Conservation (phyloP, 2,329 filamentous ascomycete genomes). For the Neofusicoccum sp. region DNA sequence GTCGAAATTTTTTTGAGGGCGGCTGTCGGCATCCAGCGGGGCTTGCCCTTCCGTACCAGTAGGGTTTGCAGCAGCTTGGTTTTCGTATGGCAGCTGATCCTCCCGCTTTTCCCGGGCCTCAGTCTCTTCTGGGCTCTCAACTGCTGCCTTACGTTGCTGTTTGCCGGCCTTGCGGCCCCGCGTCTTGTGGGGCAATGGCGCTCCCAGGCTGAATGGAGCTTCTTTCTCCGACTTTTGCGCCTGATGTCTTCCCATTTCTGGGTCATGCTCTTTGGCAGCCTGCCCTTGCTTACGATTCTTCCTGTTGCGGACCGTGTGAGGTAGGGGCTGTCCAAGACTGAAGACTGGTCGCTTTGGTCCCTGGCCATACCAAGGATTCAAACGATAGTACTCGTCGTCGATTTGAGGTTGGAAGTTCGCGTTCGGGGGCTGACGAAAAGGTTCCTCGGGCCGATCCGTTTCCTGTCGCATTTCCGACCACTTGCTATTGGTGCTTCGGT, state of each 20-base stretch:
- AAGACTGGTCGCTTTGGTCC: slow-evolving; percentile 1
- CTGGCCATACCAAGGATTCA: slow-evolving; percentile 13
- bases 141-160: neutral
- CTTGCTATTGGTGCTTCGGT: neutral
- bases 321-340: slow-evolving; percentile 7
- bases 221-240: neutral
- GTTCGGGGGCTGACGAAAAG: neutral
- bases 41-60: neutral
- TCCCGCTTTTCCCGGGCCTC: neutral
- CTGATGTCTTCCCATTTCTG: neutral
- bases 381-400: slow-evolving; percentile 4
- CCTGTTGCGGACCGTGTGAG: neutral
- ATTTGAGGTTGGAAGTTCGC: neutral
- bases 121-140: neutral
- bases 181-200: neutral
- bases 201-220: neutral
- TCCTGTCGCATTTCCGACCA: neutral
- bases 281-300: neutral
- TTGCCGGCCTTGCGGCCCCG: neutral
- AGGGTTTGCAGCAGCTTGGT: neutral
- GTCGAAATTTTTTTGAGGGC: neutral
- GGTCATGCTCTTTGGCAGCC: neutral
- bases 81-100: neutral
- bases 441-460: neutral
- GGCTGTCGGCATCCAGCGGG: neutral